Evolutionary conservation across 1,139 yeast genomes (phyloP), one percentile per base, ranked within the genome.

Genomic region (Scheffersomyces lignicola): DNA sequence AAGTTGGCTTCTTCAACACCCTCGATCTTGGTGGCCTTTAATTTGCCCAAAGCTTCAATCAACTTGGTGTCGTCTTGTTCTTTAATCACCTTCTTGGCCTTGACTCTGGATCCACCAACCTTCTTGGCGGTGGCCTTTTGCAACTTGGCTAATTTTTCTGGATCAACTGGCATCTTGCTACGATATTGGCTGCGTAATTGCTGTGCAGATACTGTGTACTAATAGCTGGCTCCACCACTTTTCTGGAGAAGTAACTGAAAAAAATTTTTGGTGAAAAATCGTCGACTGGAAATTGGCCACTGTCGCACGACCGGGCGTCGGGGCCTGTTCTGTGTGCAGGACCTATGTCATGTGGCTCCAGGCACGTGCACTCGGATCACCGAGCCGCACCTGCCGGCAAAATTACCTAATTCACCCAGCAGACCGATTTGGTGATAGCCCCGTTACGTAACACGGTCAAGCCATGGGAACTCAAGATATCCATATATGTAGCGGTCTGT

Each of bases 1-100:
- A 92, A 87, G 80, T 90, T 92, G 62, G 96, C 97, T 74, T 90
- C 97, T 64, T 88, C 95, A 54, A 92, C 83, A 56, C 85, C 88
- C 51, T 84, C 90, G 54, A 92, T 74, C 56, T 89, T 84, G 67
- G 84, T 87, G 51, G 92, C 95, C 69, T 86, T 83, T 65, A 92
- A 74, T 74, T 90, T 90, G 65, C 83, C 85, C 67, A 92, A 77
- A 54, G 95, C 80, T 53, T 83, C 87, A 70, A 88, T 92, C 68
- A 92, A 78, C 71, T 89, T 88, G 69, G 90, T 76, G 74, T 89
- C 94, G 55, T 86, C 95, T 55, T 80, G 88, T 62, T 83, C 92
- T 47, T 73, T 60, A 65, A 61, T 73, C 47, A 52, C 63, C 75
- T 80, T 81, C 72, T 78, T 84, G 65, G 83, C 80, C 73, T 78